phyloP scores from a whole-genome alignment of 1,284 basidiomycete species.

The Peniophora sp. region DNA sequence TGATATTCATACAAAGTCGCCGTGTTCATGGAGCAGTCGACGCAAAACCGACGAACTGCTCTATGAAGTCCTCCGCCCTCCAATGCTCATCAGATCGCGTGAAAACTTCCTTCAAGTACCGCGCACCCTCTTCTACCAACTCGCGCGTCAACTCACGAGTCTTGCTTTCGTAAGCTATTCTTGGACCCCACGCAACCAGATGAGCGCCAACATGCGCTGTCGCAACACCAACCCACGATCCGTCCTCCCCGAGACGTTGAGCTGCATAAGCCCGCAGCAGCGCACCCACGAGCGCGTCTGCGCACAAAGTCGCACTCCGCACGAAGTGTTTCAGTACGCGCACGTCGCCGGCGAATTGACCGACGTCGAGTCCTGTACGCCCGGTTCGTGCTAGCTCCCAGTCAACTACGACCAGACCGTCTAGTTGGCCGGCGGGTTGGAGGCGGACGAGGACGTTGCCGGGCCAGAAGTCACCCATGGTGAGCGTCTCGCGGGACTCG shows the following conservation, averaged over 20 bases:
- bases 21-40: too few species aligned
- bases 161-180: not conserved
- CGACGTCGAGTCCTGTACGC: constrained; percentile 43
- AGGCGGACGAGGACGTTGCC: constrained; percentile 46
- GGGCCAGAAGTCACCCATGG: constrained; percentile 62
- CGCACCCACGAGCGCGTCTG: constrained; percentile 22
- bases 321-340: constrained; percentile 37
- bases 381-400: constrained; percentile 54
- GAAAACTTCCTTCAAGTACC: too few species aligned
- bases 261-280: constrained; percentile 35
- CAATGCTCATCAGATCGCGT: too few species aligned
- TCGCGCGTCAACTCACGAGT: not conserved
- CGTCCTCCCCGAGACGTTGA: not conserved
- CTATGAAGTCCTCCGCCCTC: too few species aligned
- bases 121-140: not conserved
- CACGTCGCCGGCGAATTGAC: constrained; percentile 54
- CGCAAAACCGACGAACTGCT: too few species aligned
- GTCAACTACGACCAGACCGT: constrained; percentile 42
- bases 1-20: too few species aligned
- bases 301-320: constrained; percentile 18
- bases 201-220: not conserved
- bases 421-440: constrained; percentile 18
- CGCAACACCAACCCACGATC: not conserved
- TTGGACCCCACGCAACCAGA: not conserved
- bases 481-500: constrained; percentile 25